Evolutionary conservation across 2,329 filamentous ascomycete species (phyloP).

Genomic region (Lachnellula hyalina): DNA sequence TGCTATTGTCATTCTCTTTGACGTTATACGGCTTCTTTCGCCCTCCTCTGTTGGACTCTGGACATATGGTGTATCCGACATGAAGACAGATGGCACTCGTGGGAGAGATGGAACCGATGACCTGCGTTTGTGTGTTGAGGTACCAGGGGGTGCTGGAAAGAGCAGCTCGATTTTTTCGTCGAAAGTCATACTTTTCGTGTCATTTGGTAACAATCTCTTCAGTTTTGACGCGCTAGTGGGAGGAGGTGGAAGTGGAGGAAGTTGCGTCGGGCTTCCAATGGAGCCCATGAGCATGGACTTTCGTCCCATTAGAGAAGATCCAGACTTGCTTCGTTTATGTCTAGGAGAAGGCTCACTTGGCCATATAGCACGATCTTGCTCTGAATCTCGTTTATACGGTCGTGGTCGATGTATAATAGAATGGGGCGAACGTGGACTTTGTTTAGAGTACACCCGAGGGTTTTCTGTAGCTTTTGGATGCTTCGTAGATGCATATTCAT

Average conservation of each 20-base stretch:
- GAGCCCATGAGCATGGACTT: slow-evolving; percentile 42
- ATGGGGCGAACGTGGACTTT: slow-evolving; percentile 19
- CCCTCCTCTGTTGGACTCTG: slow-evolving; percentile 23
- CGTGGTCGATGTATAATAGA: slow-evolving; percentile 32
- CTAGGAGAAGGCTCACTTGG: slow-evolving; percentile 39
- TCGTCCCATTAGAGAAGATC: slow-evolving; percentile 39
- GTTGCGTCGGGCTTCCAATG: slow-evolving; percentile 42
- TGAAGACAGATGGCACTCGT: slow-evolving; percentile 23
- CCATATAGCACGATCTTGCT: slow-evolving; percentile 41
- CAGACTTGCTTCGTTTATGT: slow-evolving; percentile 44
- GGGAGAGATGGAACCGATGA: slow-evolving; percentile 44
- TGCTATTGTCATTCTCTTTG: slow-evolving; percentile 27
- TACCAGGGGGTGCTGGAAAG: slow-evolving; percentile 37
- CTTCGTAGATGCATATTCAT: slow-evolving; percentile 24
- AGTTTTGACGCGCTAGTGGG: slow-evolving; percentile 38
- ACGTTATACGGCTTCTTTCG: slow-evolving; percentile 19
- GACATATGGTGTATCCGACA: slow-evolving; percentile 17
- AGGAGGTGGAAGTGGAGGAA: slow-evolving; percentile 44
- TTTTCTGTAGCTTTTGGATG: slow-evolving; percentile 19
- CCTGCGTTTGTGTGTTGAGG: slow-evolving; percentile 29
- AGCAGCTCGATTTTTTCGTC: slow-evolving; percentile 52
- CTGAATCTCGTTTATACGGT: slow-evolving; percentile 23
- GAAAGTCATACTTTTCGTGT: slow-evolving; percentile 54
- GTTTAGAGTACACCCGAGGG: slow-evolving; percentile 4
- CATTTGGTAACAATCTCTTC: slow-evolving; percentile 42